These are phyloP conservation scores for Colletotrichum caudatum DNA, from an alignment of 2,329 filamentous ascomycete species.

Conservation along the genomic window DNA sequence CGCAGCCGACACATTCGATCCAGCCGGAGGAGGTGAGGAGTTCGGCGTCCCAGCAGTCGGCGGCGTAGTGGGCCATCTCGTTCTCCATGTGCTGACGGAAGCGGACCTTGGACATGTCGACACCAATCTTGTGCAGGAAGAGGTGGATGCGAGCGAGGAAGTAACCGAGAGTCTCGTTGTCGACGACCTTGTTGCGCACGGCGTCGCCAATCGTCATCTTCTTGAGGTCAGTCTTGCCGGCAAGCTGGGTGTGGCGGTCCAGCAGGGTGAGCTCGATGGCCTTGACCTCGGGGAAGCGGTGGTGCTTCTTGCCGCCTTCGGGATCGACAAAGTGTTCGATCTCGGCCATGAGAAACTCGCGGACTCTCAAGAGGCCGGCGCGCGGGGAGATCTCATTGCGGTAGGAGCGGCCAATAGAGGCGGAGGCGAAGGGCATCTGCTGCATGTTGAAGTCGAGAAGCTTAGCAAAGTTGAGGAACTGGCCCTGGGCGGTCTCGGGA, in stretches of 20 bases:
- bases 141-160: conserved; percentile 94
- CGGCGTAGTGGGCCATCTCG: conserved; percentile 88
- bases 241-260: conserved; percentile 85
- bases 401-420: conserved; percentile 97
- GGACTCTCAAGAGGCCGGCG: conserved; percentile 89
- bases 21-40: conserved; percentile 92
- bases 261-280: conserved; percentile 86
- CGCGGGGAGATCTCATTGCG: conserved; percentile 97
- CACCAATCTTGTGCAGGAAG: conserved; percentile 89
- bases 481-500: conserved; percentile 96
- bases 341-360: conserved; percentile 98
- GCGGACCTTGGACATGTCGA: conserved; percentile 88
- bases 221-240: conserved; percentile 82
- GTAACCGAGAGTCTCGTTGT: conserved; percentile 98
- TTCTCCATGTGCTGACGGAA: conserved; percentile 96
- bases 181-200: conserved; percentile 83
- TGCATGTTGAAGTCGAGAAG: conserved; percentile 96
- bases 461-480: conserved; percentile 97
- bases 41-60: conserved; percentile 98
- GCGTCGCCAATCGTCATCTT: conserved; percentile 87
- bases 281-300: conserved; percentile 86
- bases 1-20: conserved; percentile 98
- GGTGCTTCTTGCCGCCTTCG: conserved; percentile 92
- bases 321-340: conserved; percentile 99
- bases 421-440: conserved; percentile 96